These are phyloP conservation scores for Bipolaris bicolor DNA, from an alignment of 2,329 filamentous ascomycete genomes.

Conservation along the genomic window DNA sequence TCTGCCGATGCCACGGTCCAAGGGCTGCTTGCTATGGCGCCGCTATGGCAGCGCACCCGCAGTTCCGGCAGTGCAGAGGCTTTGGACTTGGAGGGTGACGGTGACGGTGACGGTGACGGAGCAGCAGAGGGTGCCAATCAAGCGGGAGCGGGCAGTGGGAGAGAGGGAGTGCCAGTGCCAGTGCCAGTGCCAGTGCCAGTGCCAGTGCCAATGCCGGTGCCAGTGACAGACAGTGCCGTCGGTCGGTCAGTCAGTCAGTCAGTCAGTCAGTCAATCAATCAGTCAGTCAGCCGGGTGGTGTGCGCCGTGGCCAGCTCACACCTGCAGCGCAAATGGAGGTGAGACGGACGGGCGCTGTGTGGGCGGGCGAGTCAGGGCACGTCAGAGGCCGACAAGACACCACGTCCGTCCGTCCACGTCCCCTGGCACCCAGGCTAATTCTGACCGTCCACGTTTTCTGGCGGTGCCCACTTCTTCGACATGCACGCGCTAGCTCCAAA, in stretches of 20 bases:
- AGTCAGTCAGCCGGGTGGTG: constrained; percentile 3
- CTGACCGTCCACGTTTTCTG: constrained; percentile 48
- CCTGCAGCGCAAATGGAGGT: constrained; percentile 34
- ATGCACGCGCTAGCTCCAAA: constrained; percentile 40
- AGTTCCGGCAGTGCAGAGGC: constrained; percentile 38
- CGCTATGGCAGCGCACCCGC: constrained; percentile 42
- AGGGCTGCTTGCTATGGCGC: constrained; percentile 29
- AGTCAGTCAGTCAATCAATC: neutral
- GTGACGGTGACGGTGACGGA: too few relatives aligned
- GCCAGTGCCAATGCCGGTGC: too few relatives aligned
- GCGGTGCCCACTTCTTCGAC: constrained; percentile 41
- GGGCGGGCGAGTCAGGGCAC: constrained; percentile 41
- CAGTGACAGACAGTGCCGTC: too few relatives aligned
- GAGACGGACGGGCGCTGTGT: constrained; percentile 35
- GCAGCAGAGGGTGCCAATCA: constrained; percentile 14
- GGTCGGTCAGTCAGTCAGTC: too few relatives aligned
- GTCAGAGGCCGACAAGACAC: constrained; percentile 48
- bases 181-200: neutral
- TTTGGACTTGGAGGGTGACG: neutral
- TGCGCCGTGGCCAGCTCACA: constrained; percentile 38
- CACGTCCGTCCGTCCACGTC: constrained; percentile 38
- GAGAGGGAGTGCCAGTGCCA: neutral
- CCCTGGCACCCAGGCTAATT: constrained; percentile 37
- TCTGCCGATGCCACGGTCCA: neutral
- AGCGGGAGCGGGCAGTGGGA: neutral